These are phyloP conservation scores for Capsella bursapastoris DNA, from an alignment of 345 rosid species.

Conservation along the genomic window DNA sequence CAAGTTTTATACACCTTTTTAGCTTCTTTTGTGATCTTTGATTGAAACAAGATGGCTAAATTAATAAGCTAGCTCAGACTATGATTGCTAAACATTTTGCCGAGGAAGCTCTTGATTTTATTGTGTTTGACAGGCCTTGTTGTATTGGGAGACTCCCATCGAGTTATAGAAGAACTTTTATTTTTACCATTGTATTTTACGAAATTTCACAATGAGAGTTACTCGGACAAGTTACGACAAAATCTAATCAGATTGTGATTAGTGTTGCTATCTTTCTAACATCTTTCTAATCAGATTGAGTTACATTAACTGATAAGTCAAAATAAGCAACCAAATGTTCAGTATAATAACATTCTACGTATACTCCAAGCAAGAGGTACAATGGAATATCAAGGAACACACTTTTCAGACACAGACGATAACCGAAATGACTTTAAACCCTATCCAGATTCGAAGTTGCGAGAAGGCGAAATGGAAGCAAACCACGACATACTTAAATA, in stretches of 20 bases:
- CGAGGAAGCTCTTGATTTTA: conserved; percentile 12
- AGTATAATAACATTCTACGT: neutral
- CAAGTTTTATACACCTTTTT: neutral
- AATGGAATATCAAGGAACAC: neutral
- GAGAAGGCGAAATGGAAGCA: neutral
- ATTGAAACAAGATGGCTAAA: conserved; percentile 13
- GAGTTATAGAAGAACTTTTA: conserved; percentile 42
- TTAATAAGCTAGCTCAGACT: conserved; percentile 31
- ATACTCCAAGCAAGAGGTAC: neutral
- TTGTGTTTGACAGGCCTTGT: conserved; percentile 42
- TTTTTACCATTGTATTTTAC: conserved; percentile 14
- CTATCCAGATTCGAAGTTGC: neutral
- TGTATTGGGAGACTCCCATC: conserved; percentile 46
- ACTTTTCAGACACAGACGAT: neutral
- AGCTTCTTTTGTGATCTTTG: conserved; percentile 14
- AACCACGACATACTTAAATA: neutral
- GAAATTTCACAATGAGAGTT: neutral
- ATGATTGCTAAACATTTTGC: conserved; percentile 23
- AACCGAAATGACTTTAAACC: neutral
- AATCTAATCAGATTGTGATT: neutral
- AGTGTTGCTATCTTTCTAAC: neutral
- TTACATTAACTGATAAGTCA: too few species aligned
- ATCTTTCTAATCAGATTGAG: too few species aligned
- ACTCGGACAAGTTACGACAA: neutral
- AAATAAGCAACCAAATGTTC: too few species aligned